phyloP scores from a whole-genome alignment of 2,329 filamentous ascomycete genomes.

The Pseudocercospora fuligena region DNA sequence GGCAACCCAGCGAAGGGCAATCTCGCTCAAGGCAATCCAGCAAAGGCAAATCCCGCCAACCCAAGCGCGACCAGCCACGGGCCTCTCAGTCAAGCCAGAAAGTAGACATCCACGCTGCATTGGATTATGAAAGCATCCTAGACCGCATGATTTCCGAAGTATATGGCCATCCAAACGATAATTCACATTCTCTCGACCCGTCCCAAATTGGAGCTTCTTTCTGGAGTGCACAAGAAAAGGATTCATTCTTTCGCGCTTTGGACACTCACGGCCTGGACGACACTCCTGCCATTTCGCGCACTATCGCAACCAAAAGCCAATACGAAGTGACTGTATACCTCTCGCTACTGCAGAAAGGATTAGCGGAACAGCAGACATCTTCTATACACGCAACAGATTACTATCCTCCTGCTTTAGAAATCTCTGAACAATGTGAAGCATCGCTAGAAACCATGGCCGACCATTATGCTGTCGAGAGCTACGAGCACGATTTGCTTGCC shows the following conservation, averaged over 20 bases:
- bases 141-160: slow-evolving; percentile 63
- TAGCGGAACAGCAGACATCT: slow-evolving; percentile 45
- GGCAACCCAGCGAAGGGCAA: slow-evolving; percentile 17
- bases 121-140: slow-evolving; percentile 53
- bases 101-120: slow-evolving; percentile 12
- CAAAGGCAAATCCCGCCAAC: slow-evolving; percentile 14
- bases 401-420: slow-evolving; percentile 73
- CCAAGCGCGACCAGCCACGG: slow-evolving; percentile 15
- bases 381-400: slow-evolving; percentile 52
- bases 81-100: slow-evolving; percentile 19
- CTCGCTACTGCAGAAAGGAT: slow-evolving; percentile 60
- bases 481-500: slow-evolving; percentile 62
- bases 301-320: slow-evolving; percentile 72
- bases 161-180: neutral
- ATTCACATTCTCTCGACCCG: slow-evolving; percentile 28
- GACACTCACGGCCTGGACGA: slow-evolving; percentile 68
- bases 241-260: slow-evolving; percentile 68
- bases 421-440: slow-evolving; percentile 67
- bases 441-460: slow-evolving; percentile 73
- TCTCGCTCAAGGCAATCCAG: slow-evolving; percentile 11
- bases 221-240: slow-evolving; percentile 77
- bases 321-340: slow-evolving; percentile 76
- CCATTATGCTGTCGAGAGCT: slow-evolving; percentile 66
- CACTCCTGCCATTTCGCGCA: slow-evolving; percentile 63
- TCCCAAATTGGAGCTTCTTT: slow-evolving; percentile 70